Conservation (phyloP, 2,329 filamentous ascomycete genomes). For the Aspergillus viridinutans region DNA sequence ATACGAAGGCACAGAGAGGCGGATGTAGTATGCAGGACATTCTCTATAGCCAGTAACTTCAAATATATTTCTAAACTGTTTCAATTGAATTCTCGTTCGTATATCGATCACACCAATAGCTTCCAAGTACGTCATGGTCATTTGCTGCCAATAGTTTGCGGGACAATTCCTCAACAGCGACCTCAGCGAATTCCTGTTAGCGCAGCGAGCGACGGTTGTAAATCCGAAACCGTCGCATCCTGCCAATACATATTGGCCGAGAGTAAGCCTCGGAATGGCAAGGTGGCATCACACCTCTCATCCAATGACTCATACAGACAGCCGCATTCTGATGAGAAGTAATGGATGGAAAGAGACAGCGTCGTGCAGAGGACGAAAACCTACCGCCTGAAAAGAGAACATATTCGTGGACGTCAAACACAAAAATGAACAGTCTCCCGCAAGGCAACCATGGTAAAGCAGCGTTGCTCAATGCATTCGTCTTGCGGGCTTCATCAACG, state of each 20-base stretch:
- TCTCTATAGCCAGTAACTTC: background rate
- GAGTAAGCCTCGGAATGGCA: background rate
- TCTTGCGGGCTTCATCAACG: conserved; percentile 46
- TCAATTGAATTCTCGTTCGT: conserved; percentile 6
- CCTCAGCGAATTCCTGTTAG: background rate
- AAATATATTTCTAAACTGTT: conserved; percentile 10
- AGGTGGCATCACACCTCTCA: background rate
- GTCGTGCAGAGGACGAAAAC: background rate
- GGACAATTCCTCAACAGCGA: background rate
- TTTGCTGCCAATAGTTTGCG: background rate
- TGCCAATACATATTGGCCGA: background rate
- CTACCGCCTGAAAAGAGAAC: background rate
- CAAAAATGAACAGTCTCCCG: background rate
- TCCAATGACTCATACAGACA: background rate
- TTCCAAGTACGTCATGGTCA: conserved; percentile 5
- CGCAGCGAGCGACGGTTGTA: background rate
- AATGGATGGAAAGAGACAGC: background rate
- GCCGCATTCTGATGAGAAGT: background rate
- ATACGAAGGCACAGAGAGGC: background rate
- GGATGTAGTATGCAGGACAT: background rate
- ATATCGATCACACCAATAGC: conserved; percentile 4
- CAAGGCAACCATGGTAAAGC: background rate
- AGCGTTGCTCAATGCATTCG: conserved; percentile 28
- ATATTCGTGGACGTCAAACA: conserved; percentile 2
- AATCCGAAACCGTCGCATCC: background rate